Percentiles rank a stretch among this genome's conserved stretches.
phyloP scores from a whole-genome alignment of 2,329 filamentous ascomycete species.

The Arthrocladium fulminans region DNA sequence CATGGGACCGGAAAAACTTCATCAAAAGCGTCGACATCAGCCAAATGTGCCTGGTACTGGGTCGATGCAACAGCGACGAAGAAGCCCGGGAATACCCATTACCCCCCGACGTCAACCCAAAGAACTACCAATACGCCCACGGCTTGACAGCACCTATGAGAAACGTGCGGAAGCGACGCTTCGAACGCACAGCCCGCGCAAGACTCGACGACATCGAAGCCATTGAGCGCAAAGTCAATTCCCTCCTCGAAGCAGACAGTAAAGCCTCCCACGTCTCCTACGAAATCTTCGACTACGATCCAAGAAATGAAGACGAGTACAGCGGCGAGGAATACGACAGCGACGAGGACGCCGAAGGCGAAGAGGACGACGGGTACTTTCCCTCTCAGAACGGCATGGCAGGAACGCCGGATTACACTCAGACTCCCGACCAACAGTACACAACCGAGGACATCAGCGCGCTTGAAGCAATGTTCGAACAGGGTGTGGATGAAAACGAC shows the following conservation, averaged over 20 bases:
- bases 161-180: conserved; percentile 71
- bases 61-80: conserved; percentile 55
- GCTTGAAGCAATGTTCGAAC: conserved; percentile 25
- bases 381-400: conserved; percentile 27
- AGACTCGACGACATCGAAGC: conserved; percentile 77
- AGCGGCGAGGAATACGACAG: conserved; percentile 40
- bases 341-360: conserved; percentile 43
- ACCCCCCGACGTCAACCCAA: conserved; percentile 61
- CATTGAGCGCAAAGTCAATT: conserved; percentile 70
- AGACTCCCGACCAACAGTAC: conserved; percentile 27
- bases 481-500: conserved; percentile 28
- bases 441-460: conserved; percentile 28
- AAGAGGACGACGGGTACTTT: conserved; percentile 36
- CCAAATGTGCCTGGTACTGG: conserved; percentile 78
- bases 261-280: conserved; percentile 52
- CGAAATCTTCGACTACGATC: conserved; percentile 53
- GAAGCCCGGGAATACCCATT: conserved; percentile 59
- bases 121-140: conserved; percentile 67
- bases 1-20: conserved; percentile 78
- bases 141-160: conserved; percentile 83
- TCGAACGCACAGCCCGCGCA: conserved; percentile 60
- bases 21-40: conserved; percentile 84
- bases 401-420: conserved; percentile 14
- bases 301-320: conserved; percentile 30
- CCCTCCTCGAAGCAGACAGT: conserved; percentile 61